Evolutionary conservation across 2,329 filamentous ascomycete species (phyloP).

Genomic region (Xylariaceae sp.): DNA sequence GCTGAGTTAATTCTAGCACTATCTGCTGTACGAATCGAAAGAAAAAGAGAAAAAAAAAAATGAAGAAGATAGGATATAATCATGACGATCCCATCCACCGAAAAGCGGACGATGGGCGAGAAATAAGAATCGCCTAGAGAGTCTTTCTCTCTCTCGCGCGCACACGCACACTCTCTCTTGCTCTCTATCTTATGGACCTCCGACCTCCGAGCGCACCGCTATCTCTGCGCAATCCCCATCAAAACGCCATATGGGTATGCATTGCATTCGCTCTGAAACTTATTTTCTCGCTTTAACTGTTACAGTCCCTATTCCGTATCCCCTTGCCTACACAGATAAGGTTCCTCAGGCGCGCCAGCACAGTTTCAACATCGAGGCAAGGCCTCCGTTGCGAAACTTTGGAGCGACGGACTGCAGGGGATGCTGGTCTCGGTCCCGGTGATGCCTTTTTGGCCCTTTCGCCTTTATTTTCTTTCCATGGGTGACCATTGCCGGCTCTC

Average conservation of each 20-base stretch:
- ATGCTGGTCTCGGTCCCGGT: not conserved
- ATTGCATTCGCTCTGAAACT: constrained; percentile 6
- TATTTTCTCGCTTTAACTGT: not conserved
- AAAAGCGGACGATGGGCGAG: not conserved
- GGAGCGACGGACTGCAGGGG: constrained; percentile 2
- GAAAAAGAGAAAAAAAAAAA: no score
- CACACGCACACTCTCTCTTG: no score
- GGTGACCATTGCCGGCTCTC: not conserved
- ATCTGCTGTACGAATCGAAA: no score
- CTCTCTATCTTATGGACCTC: not conserved
- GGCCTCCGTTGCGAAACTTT: constrained; percentile 9
- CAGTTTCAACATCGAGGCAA: constrained; percentile 1
- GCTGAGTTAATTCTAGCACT: no score
- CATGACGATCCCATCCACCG: no score
- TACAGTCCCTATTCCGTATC: not conserved
- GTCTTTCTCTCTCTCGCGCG: no score
- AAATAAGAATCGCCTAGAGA: not conserved
- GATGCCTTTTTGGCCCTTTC: not conserved
- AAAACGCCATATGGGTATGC: not conserved
- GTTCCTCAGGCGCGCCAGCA: constrained; percentile 4
- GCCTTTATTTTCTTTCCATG: not conserved
- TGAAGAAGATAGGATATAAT: no score
- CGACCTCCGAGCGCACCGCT: not conserved
- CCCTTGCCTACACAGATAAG: not conserved
- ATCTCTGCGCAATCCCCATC: not conserved